Percentiles rank a stretch among this genome's conserved stretches.
phyloP scores from a whole-genome alignment of 1,284 basidiomycete genomes.

The Leccinum huronense region DNA sequence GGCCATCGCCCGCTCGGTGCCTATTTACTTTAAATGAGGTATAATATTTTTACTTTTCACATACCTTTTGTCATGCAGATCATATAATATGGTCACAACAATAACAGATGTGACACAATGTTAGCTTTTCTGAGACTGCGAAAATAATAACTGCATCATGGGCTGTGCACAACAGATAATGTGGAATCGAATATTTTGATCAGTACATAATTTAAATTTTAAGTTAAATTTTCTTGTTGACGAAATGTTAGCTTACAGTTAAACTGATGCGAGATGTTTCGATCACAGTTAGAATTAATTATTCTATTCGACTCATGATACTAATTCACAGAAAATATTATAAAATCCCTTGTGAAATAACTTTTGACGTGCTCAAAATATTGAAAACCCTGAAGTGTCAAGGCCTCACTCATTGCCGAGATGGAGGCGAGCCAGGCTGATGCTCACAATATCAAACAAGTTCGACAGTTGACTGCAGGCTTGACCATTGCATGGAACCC shows the following conservation, averaged over 20 bases:
- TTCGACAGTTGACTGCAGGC: too few species aligned
- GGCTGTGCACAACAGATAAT: background rate
- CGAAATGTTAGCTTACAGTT: background rate
- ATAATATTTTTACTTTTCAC: background rate
- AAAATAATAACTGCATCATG: background rate
- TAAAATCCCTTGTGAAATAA: background rate
- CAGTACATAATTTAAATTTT: background rate
- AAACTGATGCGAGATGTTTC: background rate
- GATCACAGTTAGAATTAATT: too few species aligned
- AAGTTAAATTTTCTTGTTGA: background rate
- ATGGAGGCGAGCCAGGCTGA: too few species aligned
- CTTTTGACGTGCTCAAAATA: background rate
- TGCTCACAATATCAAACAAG: too few species aligned
- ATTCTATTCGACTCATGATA: too few species aligned
- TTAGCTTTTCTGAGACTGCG: background rate
- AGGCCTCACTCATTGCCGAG: too few species aligned
- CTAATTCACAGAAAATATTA: background rate
- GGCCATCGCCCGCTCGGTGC: background rate
- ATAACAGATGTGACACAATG: background rate
- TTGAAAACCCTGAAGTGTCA: background rate
- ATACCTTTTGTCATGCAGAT: background rate
- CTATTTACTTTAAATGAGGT: background rate
- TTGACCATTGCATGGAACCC: too few species aligned
- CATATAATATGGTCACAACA: background rate
- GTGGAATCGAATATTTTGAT: background rate